These are phyloP conservation scores for Moniliophthora roreri DNA, from an alignment of 1,284 basidiomycete species.

Conservation along the genomic window DNA sequence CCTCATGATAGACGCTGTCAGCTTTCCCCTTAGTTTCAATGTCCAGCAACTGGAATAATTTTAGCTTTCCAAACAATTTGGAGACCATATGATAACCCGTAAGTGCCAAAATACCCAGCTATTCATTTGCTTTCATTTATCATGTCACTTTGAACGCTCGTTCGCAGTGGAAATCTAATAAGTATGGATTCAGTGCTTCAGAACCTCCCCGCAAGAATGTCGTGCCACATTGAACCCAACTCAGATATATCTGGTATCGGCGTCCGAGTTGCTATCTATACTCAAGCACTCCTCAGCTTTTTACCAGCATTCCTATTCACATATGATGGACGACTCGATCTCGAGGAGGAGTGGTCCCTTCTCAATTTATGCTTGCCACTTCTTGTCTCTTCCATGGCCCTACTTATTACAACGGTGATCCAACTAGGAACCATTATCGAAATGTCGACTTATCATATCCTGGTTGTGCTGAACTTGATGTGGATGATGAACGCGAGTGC, in stretches of 20 bases:
- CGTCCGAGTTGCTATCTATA: conserved; percentile 28
- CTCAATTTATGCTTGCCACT: conserved; percentile 20
- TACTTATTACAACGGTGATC: conserved; percentile 24
- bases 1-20: too few relatives aligned
- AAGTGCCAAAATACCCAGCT: too few relatives aligned
- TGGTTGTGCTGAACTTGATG: conserved; percentile 24
- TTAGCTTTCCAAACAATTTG: too few relatives aligned
- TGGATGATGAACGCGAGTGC: conserved; percentile 29
- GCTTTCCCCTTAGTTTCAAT: too few relatives aligned
- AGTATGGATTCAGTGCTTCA: too few relatives aligned
- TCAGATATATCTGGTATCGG: conserved; percentile 29
- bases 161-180: too few relatives aligned
- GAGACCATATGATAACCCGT: too few relatives aligned
- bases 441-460: conserved; percentile 20
- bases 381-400: conserved; percentile 24
- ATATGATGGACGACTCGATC: conserved; percentile 18
- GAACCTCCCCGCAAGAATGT: neutral
- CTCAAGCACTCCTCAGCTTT: conserved; percentile 24
- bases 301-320: conserved; percentile 18
- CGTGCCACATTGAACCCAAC: conserved; percentile 11
- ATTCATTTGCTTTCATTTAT: too few relatives aligned
- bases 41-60: too few relatives aligned
- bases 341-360: conserved; percentile 20
- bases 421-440: conserved; percentile 14
- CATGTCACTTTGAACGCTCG: too few relatives aligned